Percentiles rank a stretch among this genome's conserved stretches.
phyloP scores from a whole-genome alignment of 2,329 filamentous ascomycete species.

The Ceratocystis papillata region DNA sequence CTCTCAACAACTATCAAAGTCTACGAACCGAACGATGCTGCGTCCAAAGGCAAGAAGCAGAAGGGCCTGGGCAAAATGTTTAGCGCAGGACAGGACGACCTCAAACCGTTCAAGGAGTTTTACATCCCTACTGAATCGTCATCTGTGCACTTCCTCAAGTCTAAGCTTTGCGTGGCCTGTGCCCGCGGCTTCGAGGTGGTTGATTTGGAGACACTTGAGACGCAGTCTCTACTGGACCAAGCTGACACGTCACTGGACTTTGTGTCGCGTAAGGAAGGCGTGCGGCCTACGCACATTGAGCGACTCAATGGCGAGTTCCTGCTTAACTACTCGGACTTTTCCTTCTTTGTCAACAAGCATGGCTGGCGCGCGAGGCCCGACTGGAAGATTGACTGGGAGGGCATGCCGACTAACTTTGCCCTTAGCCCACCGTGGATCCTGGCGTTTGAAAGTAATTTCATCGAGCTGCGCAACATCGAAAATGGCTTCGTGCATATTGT shows the following conservation, averaged over 20 bases:
- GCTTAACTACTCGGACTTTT: conserved; percentile 96
- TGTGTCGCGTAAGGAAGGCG: conserved; percentile 83
- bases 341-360: conserved; percentile 97
- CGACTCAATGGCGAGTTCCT: conserved; percentile 93
- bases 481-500: conserved; percentile 91
- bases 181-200: conserved; percentile 95
- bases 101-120: conserved; percentile 97
- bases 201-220: conserved; percentile 92
- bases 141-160: conserved; percentile 93
- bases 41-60: conserved; percentile 89
- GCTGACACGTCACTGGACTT: conserved; percentile 97
- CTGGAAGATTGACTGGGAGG: conserved; percentile 97
- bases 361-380: conserved; percentile 93
- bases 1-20: conserved; percentile 96
- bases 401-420: conserved; percentile 80
- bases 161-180: conserved; percentile 92
- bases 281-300: conserved; percentile 93
- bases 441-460: conserved; percentile 94
- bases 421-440: conserved; percentile 95
- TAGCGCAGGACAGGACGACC: conserved; percentile 78
- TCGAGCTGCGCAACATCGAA: conserved; percentile 92
- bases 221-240: conserved; percentile 90
- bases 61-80: conserved; percentile 95
- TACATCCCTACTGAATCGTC: conserved; percentile 98
- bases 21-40: conserved; percentile 93